Conservation (phyloP, 306 rosid genomes). For the Malus orientalis region DNA sequence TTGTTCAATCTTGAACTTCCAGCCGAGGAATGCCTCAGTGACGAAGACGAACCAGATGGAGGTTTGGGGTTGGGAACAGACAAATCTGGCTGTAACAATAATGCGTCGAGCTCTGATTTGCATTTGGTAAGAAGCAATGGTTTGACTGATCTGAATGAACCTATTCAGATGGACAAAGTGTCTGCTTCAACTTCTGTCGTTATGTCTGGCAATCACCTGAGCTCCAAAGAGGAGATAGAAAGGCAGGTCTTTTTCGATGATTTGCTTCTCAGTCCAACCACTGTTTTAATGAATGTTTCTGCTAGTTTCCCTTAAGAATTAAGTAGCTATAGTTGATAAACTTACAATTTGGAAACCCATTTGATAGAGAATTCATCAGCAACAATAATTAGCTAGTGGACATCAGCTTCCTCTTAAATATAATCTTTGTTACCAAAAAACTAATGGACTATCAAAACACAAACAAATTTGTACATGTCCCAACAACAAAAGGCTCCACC, state of each 20-base stretch:
- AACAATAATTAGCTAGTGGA: too few species aligned
- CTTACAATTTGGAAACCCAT: too few species aligned
- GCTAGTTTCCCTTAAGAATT: too few species aligned
- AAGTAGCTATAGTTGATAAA: too few species aligned
- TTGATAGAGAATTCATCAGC: too few species aligned
- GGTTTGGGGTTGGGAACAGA: neutral
- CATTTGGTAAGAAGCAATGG: neutral
- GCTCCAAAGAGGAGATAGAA: neutral
- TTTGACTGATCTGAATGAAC: constrained; percentile 21
- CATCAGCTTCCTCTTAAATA: too few species aligned
- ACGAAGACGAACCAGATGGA: constrained; percentile 7
- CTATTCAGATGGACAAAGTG: constrained; percentile 14
- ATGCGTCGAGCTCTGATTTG: constrained; percentile 3
- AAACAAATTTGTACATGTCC: too few species aligned
- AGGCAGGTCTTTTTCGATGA: neutral
- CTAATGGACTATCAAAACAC: too few species aligned
- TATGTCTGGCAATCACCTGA: neutral
- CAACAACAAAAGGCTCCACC: too few species aligned
- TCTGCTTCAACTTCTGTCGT: constrained; percentile 2
- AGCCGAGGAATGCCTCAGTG: constrained; percentile 20
- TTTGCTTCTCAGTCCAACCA: too few species aligned
- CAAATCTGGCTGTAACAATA: neutral
- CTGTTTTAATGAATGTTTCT: too few species aligned
- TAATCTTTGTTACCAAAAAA: too few species aligned
- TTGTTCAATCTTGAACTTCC: constrained; percentile 33